Base-by-base conservation (phyloP, 2,329 filamentous ascomycete species). In the Parafenestella ontariensis region DNA sequence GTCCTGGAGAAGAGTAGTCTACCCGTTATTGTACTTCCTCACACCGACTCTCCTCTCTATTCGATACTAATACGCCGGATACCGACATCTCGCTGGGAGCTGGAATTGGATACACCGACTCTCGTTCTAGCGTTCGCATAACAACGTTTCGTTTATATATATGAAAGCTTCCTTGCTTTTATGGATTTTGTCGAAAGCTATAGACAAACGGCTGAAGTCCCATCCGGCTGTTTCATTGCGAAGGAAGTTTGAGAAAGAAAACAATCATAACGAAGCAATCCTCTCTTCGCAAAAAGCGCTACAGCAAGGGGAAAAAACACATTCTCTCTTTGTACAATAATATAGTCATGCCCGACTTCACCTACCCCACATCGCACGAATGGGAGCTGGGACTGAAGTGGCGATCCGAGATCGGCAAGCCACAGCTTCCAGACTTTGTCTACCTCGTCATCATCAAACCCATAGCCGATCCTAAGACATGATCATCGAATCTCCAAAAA, bases 111-210 rank as follows among this genome's bases (percentile, higher is more conserved):
- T 69, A 70, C 21, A 33, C 48, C 5, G 60, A 71, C 46, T 60
- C 29, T 66, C 81, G 50, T 81, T 40, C 76, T 79, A 59, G 58
- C 69, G 33, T 2, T 64, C 55, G 13, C 69, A 67, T 45, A 57
- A 81, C 24, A 80, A 83, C 40, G 71, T 77, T 28, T 76, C 76
- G 1, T 84, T n/a, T n/a, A n/a, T n/a, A n/a, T n/a, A n/a, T n/a
- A 83, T 26, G 71, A 78, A 9, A 80, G 82, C n/a, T n/a, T n/a
- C n/a, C n/a, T n/a, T 33, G 79, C 80, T 13, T 85, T 82, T 61
- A 77, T 83, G 1, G 74, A 84, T 63, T 85, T 63, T 85, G 85
- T 49, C 82, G 79, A 34, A 81, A 83, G 50, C 36, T 79, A 85
- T 71, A 75, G 77, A 1, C 79, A 82, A 49, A 85, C 79, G 57